phyloP scores from a whole-genome alignment of 345 rosid species.

The Zanthoxylum bungeanum region DNA sequence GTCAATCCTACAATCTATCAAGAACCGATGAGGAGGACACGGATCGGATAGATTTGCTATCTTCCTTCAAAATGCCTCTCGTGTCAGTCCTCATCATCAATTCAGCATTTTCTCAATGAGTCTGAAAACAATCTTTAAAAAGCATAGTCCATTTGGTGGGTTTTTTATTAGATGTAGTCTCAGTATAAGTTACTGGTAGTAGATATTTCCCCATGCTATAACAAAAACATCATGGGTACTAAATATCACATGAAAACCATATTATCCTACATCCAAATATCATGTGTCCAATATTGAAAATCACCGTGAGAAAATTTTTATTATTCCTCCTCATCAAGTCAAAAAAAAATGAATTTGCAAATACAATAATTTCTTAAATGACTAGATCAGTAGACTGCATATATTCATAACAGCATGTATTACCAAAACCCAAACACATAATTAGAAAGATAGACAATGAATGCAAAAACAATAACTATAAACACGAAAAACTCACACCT shows the following conservation, averaged over 20 bases:
- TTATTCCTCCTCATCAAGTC: neutral
- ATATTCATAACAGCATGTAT: neutral
- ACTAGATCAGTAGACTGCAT: neutral
- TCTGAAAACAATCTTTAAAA: neutral
- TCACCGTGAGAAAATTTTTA: neutral
- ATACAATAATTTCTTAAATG: neutral
- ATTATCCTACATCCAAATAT: neutral
- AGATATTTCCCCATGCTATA: neutral
- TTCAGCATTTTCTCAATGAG: neutral
- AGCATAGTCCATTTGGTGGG: neutral
- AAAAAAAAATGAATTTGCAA: neutral
- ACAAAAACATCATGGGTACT: neutral
- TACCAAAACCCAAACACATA: neutral
- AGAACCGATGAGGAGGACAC: neutral
- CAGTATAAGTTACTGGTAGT: neutral
- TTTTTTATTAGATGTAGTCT: neutral
- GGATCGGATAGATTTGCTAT: neutral
- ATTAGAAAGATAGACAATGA: neutral
- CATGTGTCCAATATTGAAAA: neutral
- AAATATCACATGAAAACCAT: neutral
- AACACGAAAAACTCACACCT: slow-evolving; percentile 43
- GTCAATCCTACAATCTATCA: neutral
- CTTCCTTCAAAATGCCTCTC: neutral
- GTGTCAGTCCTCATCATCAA: neutral
- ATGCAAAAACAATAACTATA: neutral